These are phyloP conservation scores for Cryphonectria carpinicola DNA, from an alignment of 2,329 filamentous ascomycete species.

Conservation along the genomic window DNA sequence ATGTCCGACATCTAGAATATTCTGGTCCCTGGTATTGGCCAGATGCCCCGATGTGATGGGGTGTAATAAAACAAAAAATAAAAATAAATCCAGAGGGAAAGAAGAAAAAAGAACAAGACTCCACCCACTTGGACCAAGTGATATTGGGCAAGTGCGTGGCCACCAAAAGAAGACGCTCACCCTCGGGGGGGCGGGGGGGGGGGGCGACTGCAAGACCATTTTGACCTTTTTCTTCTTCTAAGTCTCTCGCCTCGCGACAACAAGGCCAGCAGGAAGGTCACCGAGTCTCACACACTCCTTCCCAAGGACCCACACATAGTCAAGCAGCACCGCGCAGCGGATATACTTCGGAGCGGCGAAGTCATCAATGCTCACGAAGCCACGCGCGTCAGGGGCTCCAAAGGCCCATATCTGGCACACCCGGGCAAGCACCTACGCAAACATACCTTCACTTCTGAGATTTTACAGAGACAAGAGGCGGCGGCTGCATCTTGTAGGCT, in stretches of 20 bases:
- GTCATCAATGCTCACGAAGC: background rate
- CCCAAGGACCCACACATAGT: background rate
- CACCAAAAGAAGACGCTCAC: background rate
- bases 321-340: background rate
- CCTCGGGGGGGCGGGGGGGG: no score
- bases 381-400: background rate
- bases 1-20: conserved; percentile 27
- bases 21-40: background rate
- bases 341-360: background rate
- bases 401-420: background rate
- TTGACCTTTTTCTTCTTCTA: background rate
- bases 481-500: background rate
- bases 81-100: background rate
- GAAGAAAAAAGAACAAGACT: background rate
- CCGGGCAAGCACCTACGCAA: background rate
- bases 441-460: background rate
- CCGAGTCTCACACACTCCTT: background rate
- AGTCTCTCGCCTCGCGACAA: background rate
- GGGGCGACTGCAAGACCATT: background rate
- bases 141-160: background rate
- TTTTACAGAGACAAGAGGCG: background rate
- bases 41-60: background rate
- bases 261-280: background rate
- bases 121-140: background rate
- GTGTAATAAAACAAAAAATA: background rate